These are phyloP conservation scores for Stephanodiscus minutulus DNA, from an alignment of 108 stramenopile genomes.

Conservation along the genomic window DNA sequence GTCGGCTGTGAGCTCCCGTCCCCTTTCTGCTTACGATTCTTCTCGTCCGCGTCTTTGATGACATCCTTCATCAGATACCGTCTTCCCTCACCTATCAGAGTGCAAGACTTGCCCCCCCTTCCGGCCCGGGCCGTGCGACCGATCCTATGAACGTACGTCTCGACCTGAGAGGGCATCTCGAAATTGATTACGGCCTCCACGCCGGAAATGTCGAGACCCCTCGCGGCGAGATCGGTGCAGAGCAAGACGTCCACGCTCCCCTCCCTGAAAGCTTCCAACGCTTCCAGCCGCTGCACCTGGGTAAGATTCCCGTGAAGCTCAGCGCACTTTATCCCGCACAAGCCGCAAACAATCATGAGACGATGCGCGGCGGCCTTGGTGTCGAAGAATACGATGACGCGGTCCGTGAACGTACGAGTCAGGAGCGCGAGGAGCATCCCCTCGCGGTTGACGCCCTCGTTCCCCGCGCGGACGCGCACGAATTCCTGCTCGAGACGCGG, in stretches of 20 bases:
- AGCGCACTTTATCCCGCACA: conserved; percentile 82
- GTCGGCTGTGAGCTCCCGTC: conserved; percentile 25
- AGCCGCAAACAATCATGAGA: conserved; percentile 83
- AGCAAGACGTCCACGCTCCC: conserved; percentile 93
- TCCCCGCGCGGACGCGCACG: conserved; percentile 80
- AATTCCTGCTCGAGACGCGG: conserved; percentile 96
- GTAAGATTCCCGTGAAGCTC: conserved; percentile 97
- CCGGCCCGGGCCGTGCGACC: conserved; percentile 98
- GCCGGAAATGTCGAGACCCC: conserved; percentile 91
- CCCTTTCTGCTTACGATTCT: conserved; percentile 38
- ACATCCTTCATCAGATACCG: conserved; percentile 89
- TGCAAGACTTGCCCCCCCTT: conserved; percentile 89
- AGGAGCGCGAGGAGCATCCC: conserved; percentile 89
- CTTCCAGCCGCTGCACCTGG: conserved; percentile 85
- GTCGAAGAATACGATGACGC: conserved; percentile 95
- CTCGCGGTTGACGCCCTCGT: conserved; percentile 88
- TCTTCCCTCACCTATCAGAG: conserved; percentile 92
- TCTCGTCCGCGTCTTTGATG: conserved; percentile 84
- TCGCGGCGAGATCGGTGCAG: conserved; percentile 96
- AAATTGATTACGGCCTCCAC: conserved; percentile 96
- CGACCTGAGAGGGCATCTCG: conserved; percentile 94
- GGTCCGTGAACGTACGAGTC: conserved; percentile 81
- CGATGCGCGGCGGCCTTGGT: conserved; percentile 92
- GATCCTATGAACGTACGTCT: conserved; percentile 96
- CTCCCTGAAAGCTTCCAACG: conserved; percentile 87